These are phyloP conservation scores for Cinnamomum chago DNA, from an alignment of 164 flowering plant species.

Conservation along the genomic window DNA sequence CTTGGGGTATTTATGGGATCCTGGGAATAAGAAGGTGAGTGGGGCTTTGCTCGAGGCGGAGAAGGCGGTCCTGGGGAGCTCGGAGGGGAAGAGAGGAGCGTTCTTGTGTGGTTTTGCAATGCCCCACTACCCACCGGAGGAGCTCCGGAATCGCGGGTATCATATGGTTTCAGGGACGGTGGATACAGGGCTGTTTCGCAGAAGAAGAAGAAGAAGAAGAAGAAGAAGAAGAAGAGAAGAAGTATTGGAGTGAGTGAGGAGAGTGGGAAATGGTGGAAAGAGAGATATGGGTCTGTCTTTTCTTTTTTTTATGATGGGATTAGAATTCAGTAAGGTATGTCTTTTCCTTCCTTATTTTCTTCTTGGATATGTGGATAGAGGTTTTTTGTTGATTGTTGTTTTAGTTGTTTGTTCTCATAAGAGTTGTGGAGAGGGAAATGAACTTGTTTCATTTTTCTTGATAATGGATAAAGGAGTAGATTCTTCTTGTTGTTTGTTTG, in stretches of 20 bases:
- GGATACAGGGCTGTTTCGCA: constrained; percentile 68
- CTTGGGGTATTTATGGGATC: constrained; percentile 89
- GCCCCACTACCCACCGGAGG: constrained; percentile 61
- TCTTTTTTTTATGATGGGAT: too few relatives aligned
- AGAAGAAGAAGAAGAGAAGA: constrained; percentile 23
- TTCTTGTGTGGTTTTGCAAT: constrained; percentile 66
- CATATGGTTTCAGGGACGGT: constrained; percentile 82
- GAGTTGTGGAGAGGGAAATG: too few relatives aligned
- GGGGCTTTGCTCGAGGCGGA: constrained; percentile 60
- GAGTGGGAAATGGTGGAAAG: not conserved
- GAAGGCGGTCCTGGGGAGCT: constrained; percentile 49
- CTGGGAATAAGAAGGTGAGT: constrained; percentile 78
- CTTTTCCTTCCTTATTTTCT: not conserved
- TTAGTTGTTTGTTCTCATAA: too few relatives aligned
- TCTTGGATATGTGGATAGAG: not conserved
- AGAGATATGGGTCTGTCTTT: not conserved
- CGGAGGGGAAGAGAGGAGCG: constrained; percentile 22
- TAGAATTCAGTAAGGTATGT: not conserved
- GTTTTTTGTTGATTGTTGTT: too few relatives aligned
- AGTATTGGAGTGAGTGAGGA: constrained; percentile 67
- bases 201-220: constrained; percentile 22
- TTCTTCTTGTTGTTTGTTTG: too few relatives aligned
- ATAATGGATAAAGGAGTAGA: too few relatives aligned
- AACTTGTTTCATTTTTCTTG: too few relatives aligned
- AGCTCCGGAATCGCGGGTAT: constrained; percentile 53